phyloP scores from a whole-genome alignment of 2,329 filamentous ascomycete genomes.

The Cadophora malorum region DNA sequence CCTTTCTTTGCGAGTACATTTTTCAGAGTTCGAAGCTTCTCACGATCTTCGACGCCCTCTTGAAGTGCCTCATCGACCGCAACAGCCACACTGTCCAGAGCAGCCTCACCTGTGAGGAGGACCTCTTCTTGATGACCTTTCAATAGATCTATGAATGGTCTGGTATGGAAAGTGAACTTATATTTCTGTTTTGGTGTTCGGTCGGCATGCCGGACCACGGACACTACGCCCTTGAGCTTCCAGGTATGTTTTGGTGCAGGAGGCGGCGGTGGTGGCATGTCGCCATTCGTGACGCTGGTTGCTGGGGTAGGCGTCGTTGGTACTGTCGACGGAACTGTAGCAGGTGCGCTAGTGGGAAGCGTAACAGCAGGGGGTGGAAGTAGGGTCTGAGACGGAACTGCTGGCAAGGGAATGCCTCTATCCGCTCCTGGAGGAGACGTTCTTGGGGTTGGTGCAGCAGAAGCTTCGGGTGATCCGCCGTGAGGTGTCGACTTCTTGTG shows the following conservation, averaged over 20 bases:
- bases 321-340: constrained; percentile 35
- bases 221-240: constrained; percentile 98
- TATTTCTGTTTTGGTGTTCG: constrained; percentile 99
- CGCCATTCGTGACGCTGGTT: constrained; percentile 26
- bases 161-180: constrained; percentile 98
- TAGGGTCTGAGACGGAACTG: constrained; percentile 36
- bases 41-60: constrained; percentile 81
- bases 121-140: constrained; percentile 98
- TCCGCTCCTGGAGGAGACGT: constrained; percentile 41
- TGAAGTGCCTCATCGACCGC: constrained; percentile 83
- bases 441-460: constrained; percentile 38
- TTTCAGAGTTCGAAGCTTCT: constrained; percentile 83
- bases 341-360: constrained; percentile 31
- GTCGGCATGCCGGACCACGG: constrained; percentile 94
- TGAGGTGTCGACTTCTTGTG: constrained; percentile 47
- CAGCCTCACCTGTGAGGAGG: constrained; percentile 88
- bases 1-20: constrained; percentile 93
- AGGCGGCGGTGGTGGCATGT: constrained; percentile 49
- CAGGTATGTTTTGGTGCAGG: constrained; percentile 87
- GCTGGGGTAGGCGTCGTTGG: constrained; percentile 34
- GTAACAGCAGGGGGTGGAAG: constrained; percentile 40
- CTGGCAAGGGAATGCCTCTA: constrained; percentile 34
- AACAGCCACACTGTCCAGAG: constrained; percentile 84
- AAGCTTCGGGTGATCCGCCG: constrained; percentile 53
- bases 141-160: constrained; percentile 92